These are phyloP conservation scores for Lactarius sanguifluus DNA, from an alignment of 768 basidiomycete species.

Conservation along the genomic window DNA sequence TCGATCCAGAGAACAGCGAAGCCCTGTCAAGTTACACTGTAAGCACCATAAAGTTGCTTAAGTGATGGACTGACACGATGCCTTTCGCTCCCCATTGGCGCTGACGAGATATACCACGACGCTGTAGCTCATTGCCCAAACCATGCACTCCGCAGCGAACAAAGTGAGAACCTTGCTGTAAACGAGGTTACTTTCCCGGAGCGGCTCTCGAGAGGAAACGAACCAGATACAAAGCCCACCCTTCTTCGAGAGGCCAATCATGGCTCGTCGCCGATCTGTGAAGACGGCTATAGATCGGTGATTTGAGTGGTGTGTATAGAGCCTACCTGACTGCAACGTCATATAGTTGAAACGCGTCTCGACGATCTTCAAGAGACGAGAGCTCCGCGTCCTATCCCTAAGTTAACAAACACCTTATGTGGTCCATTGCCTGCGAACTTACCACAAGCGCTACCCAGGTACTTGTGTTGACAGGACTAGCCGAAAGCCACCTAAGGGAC, in stretches of 20 bases:
- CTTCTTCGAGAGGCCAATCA: slow-evolving; percentile 73
- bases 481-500: slow-evolving; percentile 59
- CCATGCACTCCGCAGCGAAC: slow-evolving; percentile 62
- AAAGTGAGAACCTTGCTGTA: slow-evolving; percentile 70
- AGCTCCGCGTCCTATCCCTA: slow-evolving; percentile 64
- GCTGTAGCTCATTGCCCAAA: slow-evolving; percentile 64
- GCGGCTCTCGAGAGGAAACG: slow-evolving; percentile 19
- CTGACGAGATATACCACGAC: slow-evolving; percentile 63
- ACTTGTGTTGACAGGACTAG: slow-evolving; percentile 66
- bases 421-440: slow-evolving; percentile 30
- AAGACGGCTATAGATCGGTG: background rate
- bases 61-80: slow-evolving; percentile 52
- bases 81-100: slow-evolving; percentile 73
- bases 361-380: slow-evolving; percentile 53
- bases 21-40: slow-evolving; percentile 38
- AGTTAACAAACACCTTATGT: background rate
- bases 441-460: slow-evolving; percentile 71
- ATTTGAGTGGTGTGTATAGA: background rate
- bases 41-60: slow-evolving; percentile 8
- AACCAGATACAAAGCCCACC: slow-evolving; percentile 65
- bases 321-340: slow-evolving; percentile 66
- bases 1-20: slow-evolving; percentile 49
- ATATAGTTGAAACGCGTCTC: slow-evolving; percentile 63
- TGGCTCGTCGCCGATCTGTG: slow-evolving; percentile 60
- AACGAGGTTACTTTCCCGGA: slow-evolving; percentile 2